phyloP scores from a whole-genome alignment of 1,284 basidiomycete genomes.

The Cronartium ribicola region DNA sequence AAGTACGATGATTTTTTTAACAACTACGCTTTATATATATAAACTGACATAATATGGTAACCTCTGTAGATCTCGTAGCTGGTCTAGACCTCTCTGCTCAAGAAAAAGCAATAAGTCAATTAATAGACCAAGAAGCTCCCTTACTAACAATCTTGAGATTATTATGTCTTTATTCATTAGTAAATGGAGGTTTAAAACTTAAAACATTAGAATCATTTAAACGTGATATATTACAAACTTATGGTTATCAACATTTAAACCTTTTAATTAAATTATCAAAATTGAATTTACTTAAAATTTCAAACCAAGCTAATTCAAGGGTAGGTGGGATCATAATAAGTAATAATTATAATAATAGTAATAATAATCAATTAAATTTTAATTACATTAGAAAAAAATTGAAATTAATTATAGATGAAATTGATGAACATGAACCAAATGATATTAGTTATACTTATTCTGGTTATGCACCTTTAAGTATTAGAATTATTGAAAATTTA shows the following conservation, averaged over 20 bases:
- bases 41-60: background rate
- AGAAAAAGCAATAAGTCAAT: conserved; percentile 73
- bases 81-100: conserved; percentile 76
- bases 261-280: conserved; percentile 63
- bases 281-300: conserved; percentile 66
- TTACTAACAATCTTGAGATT: conserved; percentile 72
- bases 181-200: conserved; percentile 75
- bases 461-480: conserved; percentile 88
- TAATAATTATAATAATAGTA: no score
- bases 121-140: conserved; percentile 77
- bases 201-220: conserved; percentile 84
- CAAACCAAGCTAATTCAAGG: no score
- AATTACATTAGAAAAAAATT: conserved; percentile 79
- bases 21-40: background rate
- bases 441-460: conserved; percentile 96
- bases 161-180: conserved; percentile 78
- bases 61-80: conserved; percentile 71
- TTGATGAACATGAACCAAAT: conserved; percentile 65
- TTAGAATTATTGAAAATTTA: conserved; percentile 64
- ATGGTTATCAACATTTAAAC: conserved; percentile 84
- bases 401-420: conserved; percentile 86
- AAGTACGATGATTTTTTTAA: conserved; percentile 56
- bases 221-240: conserved; percentile 86
- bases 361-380: no score
- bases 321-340: no score